Percentiles rank a stretch among this genome's conserved stretches.
Conservation (phyloP, 371 early-diverging fungal species). For the Nematocida minor region DNA sequence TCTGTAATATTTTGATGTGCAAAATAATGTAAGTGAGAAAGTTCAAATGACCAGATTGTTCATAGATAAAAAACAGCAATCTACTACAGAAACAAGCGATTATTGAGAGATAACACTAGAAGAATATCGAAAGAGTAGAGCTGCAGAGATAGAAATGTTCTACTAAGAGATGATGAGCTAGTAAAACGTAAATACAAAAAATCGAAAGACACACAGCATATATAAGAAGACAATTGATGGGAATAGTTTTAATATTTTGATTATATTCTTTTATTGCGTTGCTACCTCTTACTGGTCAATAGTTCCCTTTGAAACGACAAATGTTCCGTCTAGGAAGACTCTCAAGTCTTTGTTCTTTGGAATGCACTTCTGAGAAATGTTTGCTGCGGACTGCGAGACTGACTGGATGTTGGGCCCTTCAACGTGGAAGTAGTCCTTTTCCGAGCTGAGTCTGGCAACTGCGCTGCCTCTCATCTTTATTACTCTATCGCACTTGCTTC, state of each 20-base stretch:
- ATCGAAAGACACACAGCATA: too few relatives aligned
- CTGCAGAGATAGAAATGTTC: too few relatives aligned
- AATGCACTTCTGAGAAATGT: conserved; percentile 75
- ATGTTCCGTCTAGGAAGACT: conserved; percentile 94
- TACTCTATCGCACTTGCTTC: conserved; percentile 84
- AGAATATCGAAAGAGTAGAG: too few relatives aligned
- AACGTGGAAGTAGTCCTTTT: conserved; percentile 91
- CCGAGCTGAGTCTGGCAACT: conserved; percentile 72
- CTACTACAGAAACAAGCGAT: too few relatives aligned
- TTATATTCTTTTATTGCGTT: conserved; percentile 1
- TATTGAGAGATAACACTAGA: too few relatives aligned
- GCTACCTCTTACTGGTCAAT: conserved; percentile 39
- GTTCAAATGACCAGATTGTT: too few relatives aligned
- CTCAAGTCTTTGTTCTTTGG: conserved; percentile 91
- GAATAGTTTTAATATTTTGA: background rate
- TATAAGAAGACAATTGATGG: background rate
- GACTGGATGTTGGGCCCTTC: conserved; percentile 87
- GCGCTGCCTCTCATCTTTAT: conserved; percentile 81
- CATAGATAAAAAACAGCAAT: too few relatives aligned
- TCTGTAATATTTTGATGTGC: too few relatives aligned
- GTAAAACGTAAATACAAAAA: too few relatives aligned
- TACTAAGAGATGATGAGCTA: too few relatives aligned
- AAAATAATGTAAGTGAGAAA: too few relatives aligned
- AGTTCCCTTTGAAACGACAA: conserved; percentile 58
- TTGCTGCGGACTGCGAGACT: conserved; percentile 89